Evolutionary conservation across 1,139 yeast species (phyloP).

Genomic region (Kodamaea sp.): DNA sequence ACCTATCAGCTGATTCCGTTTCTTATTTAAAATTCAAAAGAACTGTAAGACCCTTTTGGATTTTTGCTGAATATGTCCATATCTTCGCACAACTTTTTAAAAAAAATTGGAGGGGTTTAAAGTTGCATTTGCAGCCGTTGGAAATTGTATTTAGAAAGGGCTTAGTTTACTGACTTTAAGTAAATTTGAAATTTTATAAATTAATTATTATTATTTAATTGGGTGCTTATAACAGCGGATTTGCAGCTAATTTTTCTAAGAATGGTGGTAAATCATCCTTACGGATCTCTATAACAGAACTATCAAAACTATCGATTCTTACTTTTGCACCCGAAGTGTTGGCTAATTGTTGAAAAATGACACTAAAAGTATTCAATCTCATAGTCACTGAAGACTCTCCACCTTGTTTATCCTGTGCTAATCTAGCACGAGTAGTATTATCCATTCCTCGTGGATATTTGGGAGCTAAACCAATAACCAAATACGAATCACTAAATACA

Average conservation of each 20-base stretch:
- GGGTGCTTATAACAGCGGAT: constrained; percentile 30
- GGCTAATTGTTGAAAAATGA: constrained; percentile 87
- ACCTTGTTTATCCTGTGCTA: constrained; percentile 29
- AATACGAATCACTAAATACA: constrained; percentile 67
- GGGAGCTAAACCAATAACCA: constrained; percentile 90
- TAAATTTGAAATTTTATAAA: no score
- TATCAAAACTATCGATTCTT: constrained; percentile 89
- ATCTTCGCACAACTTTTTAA: no score
- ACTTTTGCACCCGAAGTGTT: constrained; percentile 81
- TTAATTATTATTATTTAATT: no score
- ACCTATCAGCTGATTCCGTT: no score
- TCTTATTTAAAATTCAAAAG: no score
- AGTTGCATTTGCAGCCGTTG: no score
- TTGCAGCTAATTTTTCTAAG: constrained; percentile 63
- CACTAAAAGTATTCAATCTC: constrained; percentile 74
- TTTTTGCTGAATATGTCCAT: no score
- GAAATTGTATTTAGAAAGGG: no score
- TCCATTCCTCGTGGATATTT: constrained; percentile 65
- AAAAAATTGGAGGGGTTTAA: no score
- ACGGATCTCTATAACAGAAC: constrained; percentile 85
- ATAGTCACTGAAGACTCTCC: constrained; percentile 33
- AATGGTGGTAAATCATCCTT: constrained; percentile 87
- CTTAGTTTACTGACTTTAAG: no score
- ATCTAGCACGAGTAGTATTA: constrained; percentile 40
- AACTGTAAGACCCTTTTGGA: no score